These are phyloP conservation scores for Neurospora sp. DNA, from an alignment of 495 filamentous ascomycete genomes.

Conservation along the genomic window DNA sequence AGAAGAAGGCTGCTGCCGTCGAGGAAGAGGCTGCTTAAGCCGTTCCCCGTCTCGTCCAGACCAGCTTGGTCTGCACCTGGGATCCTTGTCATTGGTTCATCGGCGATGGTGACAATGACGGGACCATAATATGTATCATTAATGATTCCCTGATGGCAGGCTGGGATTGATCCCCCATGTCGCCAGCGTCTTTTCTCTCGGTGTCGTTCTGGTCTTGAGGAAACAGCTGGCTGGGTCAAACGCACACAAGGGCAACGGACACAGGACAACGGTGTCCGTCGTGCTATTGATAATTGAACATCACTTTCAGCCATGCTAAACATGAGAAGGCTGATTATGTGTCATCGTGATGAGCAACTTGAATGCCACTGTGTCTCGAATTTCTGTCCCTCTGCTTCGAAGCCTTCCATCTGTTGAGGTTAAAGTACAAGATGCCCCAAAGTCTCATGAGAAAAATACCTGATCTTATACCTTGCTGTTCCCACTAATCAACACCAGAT, in stretches of 20 bases:
- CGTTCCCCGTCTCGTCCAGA: not conserved
- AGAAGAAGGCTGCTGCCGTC: conserved; percentile 48
- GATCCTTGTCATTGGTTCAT: not conserved
- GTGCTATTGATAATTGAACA: not conserved
- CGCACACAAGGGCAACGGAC: not conserved
- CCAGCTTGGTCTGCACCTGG: not conserved
- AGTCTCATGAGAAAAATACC: not conserved
- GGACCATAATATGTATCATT: not conserved
- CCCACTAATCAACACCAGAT: not conserved
- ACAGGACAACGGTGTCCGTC: not conserved
- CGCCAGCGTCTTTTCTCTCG: not conserved
- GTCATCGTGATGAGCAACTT: not conserved
- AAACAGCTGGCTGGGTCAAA: not conserved
- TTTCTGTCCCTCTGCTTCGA: not conserved
- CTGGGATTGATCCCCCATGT: not conserved
- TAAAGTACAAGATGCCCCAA: not conserved
- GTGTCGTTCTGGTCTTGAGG: not conserved
- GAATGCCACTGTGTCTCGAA: not conserved
- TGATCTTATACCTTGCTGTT: not conserved
- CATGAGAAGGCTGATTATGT: not conserved
- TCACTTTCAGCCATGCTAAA: not conserved
- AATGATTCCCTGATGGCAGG: not conserved
- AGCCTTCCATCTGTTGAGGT: not conserved
- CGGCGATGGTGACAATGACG: not conserved
- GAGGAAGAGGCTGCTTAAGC: conserved; percentile 13